Base-by-base conservation (phyloP, 78 protist species). In the Dictyostelium citrinum region DNA sequence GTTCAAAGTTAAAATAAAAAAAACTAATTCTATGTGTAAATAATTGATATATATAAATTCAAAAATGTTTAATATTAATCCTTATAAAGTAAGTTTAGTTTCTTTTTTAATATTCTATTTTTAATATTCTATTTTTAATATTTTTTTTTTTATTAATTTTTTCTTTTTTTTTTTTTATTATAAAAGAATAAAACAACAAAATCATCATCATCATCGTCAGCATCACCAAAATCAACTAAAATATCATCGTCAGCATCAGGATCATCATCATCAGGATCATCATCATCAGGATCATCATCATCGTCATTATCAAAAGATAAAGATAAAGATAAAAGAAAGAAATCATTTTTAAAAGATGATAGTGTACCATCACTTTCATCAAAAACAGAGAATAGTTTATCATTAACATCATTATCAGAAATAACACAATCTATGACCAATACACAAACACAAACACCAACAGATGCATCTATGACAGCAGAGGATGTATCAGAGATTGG, bases 401-500 rank as follows among this genome's bases (percentile, higher is more conserved):
- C 93, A 24, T 35, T 88, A 3, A 88, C 93, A 41, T 88, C 93
- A 11, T 60, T 88, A 20, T 78, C 85, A 39, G 93, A 88, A 71
- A 88, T 88, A 45, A 88, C 93, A n/a, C 81, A 88, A 29, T 78
- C 85, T 20, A 39, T 88, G n/a, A 60, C 93, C 2, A 75, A 72
- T 46, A 88, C 88, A 76, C 93, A 88, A 0, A 81, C 86, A 27
- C 76, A 49, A 31, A 88, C 93, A 78, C 68, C 82, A 37, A 77
- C 82, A 8, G 93, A 88, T 67, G 81, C 84, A 14, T 46, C 75
- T 0, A 46, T 77, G 17, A 88, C 93, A 8, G 83, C 82, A 17
- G 93, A 88, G 8, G 93, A 88, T 43, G 85, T 35, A 20, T 67
- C 81, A 67, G 93, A 88, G 35, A n/a, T 43, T 17, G 93, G 93